Conservation (phyloP, 2,329 filamentous ascomycete species). For the Xylaria sp. region DNA sequence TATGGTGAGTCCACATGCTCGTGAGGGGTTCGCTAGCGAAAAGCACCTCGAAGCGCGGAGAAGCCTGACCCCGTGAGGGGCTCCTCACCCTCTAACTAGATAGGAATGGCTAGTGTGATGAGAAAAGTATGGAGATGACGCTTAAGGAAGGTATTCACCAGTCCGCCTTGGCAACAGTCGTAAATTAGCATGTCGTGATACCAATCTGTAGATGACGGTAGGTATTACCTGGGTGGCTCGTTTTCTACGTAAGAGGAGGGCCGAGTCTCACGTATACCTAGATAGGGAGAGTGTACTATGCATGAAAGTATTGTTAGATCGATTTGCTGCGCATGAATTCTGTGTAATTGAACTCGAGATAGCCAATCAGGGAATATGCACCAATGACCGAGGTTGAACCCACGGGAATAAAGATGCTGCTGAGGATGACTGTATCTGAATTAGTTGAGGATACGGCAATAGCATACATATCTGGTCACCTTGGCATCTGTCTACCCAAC, state of each 20-base stretch:
- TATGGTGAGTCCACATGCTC: conserved; percentile 37
- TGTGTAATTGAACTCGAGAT: conserved; percentile 7
- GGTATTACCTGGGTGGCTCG: background rate
- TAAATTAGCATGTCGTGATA: conserved; percentile 32
- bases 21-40: conserved; percentile 33
- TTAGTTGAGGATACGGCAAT: background rate
- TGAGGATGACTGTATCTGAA: conserved; percentile 9
- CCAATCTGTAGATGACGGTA: conserved; percentile 16
- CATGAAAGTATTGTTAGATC: conserved; percentile 21
- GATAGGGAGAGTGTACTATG: conserved; percentile 21
- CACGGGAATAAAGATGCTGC: background rate
- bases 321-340: conserved; percentile 7
- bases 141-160: conserved; percentile 31
- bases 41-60: conserved; percentile 30
- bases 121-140: conserved; percentile 26
- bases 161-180: conserved; percentile 37
- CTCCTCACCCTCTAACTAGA: conserved; percentile 21
- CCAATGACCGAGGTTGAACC: conserved; percentile 4
- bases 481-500: background rate
- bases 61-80: conserved; percentile 39
- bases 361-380: background rate
- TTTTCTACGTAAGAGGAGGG: background rate
- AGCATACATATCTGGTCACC: conserved; percentile 12
- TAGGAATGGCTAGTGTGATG: conserved; percentile 15
- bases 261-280: conserved; percentile 19